Percentiles rank a stretch among this genome's conserved stretches.
phyloP scores from a whole-genome alignment of 2,329 filamentous ascomycete genomes.

The Coniochaeta pulveracea region DNA sequence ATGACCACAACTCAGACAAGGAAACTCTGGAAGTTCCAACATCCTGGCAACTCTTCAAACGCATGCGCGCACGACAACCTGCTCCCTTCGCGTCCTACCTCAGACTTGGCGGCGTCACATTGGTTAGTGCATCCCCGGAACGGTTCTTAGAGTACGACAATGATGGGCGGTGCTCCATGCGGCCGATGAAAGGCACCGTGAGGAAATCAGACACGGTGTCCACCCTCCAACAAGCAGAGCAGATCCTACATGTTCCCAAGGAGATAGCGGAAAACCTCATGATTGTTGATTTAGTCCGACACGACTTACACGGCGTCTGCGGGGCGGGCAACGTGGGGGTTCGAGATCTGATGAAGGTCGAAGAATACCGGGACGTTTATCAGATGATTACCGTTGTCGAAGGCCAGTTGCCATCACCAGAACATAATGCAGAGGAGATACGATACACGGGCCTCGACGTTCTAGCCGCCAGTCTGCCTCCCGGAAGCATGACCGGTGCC shows the following conservation, averaged over 20 bases:
- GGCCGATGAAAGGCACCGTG: slow-evolving; percentile 96
- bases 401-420: slow-evolving; percentile 41
- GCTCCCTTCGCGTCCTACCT: slow-evolving; percentile 81
- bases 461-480: slow-evolving; percentile 67
- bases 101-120: slow-evolving; percentile 54
- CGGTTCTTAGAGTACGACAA: slow-evolving; percentile 58
- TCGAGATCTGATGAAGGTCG: slow-evolving; percentile 69
- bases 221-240: slow-evolving; percentile 61
- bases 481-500: slow-evolving; percentile 92
- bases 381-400: slow-evolving; percentile 86
- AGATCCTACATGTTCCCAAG: slow-evolving; percentile 68
- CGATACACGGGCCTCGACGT: slow-evolving; percentile 59
- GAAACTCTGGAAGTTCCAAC: slow-evolving; percentile 12
- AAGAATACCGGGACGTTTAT: slow-evolving; percentile 85
- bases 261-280: slow-evolving; percentile 94
- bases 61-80: slow-evolving; percentile 60
- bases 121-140: slow-evolving; percentile 79
- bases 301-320: slow-evolving; percentile 80
- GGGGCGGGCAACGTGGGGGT: slow-evolving; percentile 64
- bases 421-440: no score
- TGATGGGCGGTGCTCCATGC: slow-evolving; percentile 59
- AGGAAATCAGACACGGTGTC: slow-evolving; percentile 55
- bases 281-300: slow-evolving; percentile 94
- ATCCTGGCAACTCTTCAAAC: slow-evolving; percentile 63
- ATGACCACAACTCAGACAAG: not conserved